Evolutionary conservation across 805 yeast species (phyloP).

Genomic region (Myxozyma neotropica): DNA sequence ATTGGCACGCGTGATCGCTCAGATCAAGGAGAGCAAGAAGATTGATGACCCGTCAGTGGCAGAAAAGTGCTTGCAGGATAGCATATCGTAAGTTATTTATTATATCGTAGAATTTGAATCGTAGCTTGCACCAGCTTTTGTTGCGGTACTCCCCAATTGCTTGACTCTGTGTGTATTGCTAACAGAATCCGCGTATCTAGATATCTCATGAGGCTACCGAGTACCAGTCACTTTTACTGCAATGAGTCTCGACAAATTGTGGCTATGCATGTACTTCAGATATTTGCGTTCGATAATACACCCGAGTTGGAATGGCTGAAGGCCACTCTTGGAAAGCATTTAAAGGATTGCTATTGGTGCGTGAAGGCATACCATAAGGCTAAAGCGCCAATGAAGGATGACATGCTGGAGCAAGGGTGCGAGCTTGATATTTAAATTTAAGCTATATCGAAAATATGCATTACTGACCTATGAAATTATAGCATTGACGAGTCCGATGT

Average conservation of each 20-base stretch:
- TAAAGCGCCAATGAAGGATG: constrained; percentile 17
- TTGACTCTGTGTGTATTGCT: neutral
- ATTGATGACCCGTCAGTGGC: constrained; percentile 24
- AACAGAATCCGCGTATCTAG: constrained; percentile 6
- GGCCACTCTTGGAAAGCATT: constrained; percentile 27
- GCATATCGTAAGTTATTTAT: constrained; percentile 27
- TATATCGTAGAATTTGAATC: neutral
- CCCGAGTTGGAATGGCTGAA: constrained; percentile 33
- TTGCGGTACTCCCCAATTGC: neutral
- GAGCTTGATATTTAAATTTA: neutral
- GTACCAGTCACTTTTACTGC: constrained; percentile 23
- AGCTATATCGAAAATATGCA: neutral
- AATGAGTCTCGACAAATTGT: constrained; percentile 14
- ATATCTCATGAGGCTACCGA: constrained; percentile 30
- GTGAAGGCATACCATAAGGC: constrained; percentile 33
- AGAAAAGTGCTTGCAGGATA: constrained; percentile 31
- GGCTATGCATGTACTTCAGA: constrained; percentile 24
- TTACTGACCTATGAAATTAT: neutral
- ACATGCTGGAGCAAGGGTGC: constrained; percentile 28
- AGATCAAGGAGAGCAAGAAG: constrained; percentile 26
- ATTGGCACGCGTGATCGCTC: constrained; percentile 10
- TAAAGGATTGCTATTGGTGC: constrained; percentile 31
- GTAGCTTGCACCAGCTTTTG: neutral
- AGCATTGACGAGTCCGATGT: constrained; percentile 29
- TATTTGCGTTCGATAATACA: constrained; percentile 32